Base-by-base conservation (phyloP, 495 filamentous ascomycete genomes). In the Hamigera avellanea region DNA sequence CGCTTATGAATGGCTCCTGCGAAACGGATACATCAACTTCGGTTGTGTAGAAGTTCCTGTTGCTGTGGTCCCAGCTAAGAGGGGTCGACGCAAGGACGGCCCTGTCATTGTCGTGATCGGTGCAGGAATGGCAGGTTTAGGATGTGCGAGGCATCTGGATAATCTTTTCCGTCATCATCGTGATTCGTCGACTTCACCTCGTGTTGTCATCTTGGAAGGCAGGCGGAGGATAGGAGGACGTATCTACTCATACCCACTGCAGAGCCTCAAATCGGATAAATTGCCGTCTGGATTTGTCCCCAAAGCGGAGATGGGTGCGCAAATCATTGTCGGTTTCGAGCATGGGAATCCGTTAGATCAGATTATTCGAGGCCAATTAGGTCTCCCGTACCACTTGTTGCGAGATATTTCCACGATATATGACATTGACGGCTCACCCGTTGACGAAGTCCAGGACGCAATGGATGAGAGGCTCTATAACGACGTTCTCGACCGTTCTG, bases 311-410 rank as follows among this genome's bases (percentile, higher is more conserved):
- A 83, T 95, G 72, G 91, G 91, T 26, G 91, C 93, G 13, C 91
- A 95, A 61, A 95, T 99, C 33, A 84, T 99, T 43, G 94, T 91
- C 19, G 91, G 91, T 2, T 99, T 95, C 49, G 86, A 95, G 39
- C 76, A 82, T 51, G 91, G 91, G 1, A 99, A 99, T 53, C 91
- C 91, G 12, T 56, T 99, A 43, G 86, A 91, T 51, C 76, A 83
- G 39, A 75, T 99, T 36, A 78, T 96, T 45, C 78, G 91, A 37
- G 86, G 85, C 15, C 91, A 99, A 56, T 68, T 99, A 33, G 87
- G 80, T 13, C 71, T 99, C 19, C 78, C 75, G 16, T 93, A 94
- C 54, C 85, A 95, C 50, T 56, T 78, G 13, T 58, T 99, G 35
- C 82, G 74, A 35, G 82, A 95, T 36, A 81, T 86, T 36, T 87